Percentiles rank a stretch among this genome's conserved stretches.
Conservation (phyloP, 192 early-diverging fungal species). For the Linnemannia elongata region DNA sequence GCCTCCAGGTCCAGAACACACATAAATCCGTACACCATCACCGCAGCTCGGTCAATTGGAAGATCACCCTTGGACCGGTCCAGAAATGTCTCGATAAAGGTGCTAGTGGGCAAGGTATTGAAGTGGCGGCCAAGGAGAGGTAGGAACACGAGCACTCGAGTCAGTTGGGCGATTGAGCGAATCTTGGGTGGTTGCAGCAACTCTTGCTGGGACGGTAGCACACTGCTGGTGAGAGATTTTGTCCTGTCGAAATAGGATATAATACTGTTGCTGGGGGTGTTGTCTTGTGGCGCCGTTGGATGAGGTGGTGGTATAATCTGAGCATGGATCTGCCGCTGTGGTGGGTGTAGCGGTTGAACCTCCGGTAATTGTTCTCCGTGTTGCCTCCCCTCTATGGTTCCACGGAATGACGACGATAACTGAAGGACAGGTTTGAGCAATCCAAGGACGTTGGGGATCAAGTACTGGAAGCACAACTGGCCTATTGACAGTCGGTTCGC, state of each 20-base stretch:
- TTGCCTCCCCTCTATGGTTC: background rate
- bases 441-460: conserved; percentile 26
- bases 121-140: conserved; percentile 52
- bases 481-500: conserved; percentile 31
- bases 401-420: background rate
- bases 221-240: conserved; percentile 20
- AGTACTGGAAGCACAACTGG: conserved; percentile 38
- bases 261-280: background rate
- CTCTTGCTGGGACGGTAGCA: conserved; percentile 9
- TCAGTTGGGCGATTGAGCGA: conserved; percentile 20
- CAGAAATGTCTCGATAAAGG: conserved; percentile 47
- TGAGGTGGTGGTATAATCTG: background rate
- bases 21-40: conserved; percentile 56
- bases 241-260: background rate
- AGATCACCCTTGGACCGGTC: conserved; percentile 46
- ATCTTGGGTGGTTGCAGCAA: background rate
- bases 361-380: background rate
- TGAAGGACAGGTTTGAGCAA: conserved; percentile 21
- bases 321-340: background rate
- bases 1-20: conserved; percentile 51
- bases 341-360: background rate
- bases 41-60: conserved; percentile 45
- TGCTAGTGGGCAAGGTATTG: conserved; percentile 35
- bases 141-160: conserved; percentile 37
- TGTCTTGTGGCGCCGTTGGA: background rate